A percentile compares a stretch with the other conserved stretches of the same genome.
These are phyloP conservation scores for Coffea eugenioides DNA, from an alignment of 257 asterid species.

Conservation along the genomic window DNA sequence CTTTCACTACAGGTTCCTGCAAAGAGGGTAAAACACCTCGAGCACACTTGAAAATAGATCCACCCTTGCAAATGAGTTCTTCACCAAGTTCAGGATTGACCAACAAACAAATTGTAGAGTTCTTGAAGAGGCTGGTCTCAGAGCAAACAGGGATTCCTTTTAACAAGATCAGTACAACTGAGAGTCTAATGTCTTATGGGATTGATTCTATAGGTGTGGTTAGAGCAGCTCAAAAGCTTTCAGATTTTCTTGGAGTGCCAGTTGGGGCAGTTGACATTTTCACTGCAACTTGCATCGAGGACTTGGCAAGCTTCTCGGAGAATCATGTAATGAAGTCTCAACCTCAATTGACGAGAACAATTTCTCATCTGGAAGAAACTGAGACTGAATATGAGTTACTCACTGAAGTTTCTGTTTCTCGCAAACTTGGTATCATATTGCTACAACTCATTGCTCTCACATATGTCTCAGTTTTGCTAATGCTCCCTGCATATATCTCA, in stretches of 20 bases:
- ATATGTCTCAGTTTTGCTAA: conserved; percentile 48
- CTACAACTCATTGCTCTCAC: conserved; percentile 57
- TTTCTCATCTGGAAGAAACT: conserved; percentile 27
- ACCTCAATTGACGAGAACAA: conserved; percentile 34
- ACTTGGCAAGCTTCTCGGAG: conserved; percentile 72
- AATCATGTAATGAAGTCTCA: conserved; percentile 48
- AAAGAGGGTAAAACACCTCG: conserved; percentile 74
- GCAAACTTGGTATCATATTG: conserved; percentile 37
- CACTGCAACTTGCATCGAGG: conserved; percentile 79
- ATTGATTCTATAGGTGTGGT: conserved; percentile 95
- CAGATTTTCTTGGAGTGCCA: conserved; percentile 73
- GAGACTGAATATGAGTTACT: conserved; percentile 37
- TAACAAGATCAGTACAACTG: conserved; percentile 59
- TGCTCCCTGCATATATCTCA: conserved; percentile 55
- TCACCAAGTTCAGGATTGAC: conserved; percentile 31
- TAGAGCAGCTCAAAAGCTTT: conserved; percentile 88
- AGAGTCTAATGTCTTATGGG: conserved; percentile 65
- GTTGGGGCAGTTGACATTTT: conserved; percentile 90
- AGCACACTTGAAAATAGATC: conserved; percentile 27
- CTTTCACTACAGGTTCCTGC: conserved; percentile 76
- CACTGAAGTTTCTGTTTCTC: conserved; percentile 45
- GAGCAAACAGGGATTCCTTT: conserved; percentile 62
- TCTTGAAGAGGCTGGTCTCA: conserved; percentile 53
- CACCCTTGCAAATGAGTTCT: conserved; percentile 24
- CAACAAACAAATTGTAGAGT: conserved; percentile 53